These are phyloP conservation scores for Huntiella moniliformis DNA, from an alignment of 2,329 filamentous ascomycete genomes.

Conservation along the genomic window DNA sequence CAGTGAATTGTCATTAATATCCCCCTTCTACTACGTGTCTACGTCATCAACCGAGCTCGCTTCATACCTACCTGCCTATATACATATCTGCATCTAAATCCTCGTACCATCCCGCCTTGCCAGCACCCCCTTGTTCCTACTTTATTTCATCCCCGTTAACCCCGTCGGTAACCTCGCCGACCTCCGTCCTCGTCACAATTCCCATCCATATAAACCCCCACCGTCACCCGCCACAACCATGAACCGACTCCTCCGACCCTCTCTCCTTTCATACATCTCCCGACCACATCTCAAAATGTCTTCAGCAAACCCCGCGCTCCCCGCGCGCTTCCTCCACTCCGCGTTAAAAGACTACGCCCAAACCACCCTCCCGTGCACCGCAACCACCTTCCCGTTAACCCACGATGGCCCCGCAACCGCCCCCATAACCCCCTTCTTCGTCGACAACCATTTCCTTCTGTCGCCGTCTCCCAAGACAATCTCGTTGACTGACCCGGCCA, in stretches of 20 bases:
- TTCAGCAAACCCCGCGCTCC: constrained; percentile 20
- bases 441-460: constrained; percentile 59
- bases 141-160: too few species aligned
- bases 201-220: background rate
- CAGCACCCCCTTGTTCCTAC: too few species aligned
- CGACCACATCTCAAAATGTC: constrained; percentile 7
- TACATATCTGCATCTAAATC: too few species aligned
- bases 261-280: background rate
- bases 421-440: constrained; percentile 58
- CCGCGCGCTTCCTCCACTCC: constrained; percentile 34
- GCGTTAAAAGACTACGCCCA: constrained; percentile 13
- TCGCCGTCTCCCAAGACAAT: constrained; percentile 56
- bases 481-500: constrained; percentile 64
- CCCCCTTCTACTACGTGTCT: too few species aligned
- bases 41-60: too few species aligned
- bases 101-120: too few species aligned
- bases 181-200: too few species aligned
- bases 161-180: too few species aligned
- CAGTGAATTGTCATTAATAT: too few species aligned
- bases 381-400: constrained; percentile 45
- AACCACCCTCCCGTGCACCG: constrained; percentile 32
- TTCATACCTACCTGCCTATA: too few species aligned
- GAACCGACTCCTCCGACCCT: background rate
- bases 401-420: constrained; percentile 53
- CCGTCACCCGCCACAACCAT: background rate